Conservation (phyloP, 2,329 filamentous ascomycete genomes). For the Aspergillus hortae region DNA sequence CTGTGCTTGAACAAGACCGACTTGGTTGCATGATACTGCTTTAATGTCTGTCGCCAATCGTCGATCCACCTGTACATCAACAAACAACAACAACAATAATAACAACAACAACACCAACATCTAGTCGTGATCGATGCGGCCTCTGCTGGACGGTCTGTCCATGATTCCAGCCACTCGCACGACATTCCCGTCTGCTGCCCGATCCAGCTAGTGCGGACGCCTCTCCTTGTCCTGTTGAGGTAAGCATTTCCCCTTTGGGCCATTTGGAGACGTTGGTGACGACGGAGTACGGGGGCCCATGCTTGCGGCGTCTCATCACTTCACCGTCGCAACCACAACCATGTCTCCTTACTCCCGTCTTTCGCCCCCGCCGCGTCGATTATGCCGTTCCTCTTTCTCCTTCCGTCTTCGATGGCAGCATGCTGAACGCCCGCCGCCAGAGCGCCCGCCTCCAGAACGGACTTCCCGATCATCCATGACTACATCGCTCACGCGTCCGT, state of each 20-base stretch:
- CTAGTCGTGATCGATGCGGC: too few relatives aligned
- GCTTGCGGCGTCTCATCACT: neutral
- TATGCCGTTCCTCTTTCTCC: neutral
- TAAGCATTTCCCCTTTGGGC: neutral
- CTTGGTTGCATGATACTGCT: neutral
- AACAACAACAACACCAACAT: neutral
- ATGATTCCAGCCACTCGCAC: neutral
- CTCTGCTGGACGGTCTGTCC: neutral
- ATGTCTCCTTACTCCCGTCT: neutral
- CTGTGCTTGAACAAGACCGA: neutral
- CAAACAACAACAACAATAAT: neutral
- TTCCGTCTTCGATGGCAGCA: neutral
- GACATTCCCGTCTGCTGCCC: neutral
- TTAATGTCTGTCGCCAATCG: neutral
- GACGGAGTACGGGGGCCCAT: neutral
- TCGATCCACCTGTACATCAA: neutral
- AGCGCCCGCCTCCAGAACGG: slow-evolving; percentile 33
- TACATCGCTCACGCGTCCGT: slow-evolving; percentile 42
- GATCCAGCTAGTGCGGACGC: neutral
- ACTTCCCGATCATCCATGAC: slow-evolving; percentile 48
- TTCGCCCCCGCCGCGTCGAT: neutral
- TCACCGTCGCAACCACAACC: neutral
- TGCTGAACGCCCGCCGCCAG: neutral
- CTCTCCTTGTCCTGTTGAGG: neutral
- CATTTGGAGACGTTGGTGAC: neutral